These are phyloP conservation scores for Leccinum angustisporum DNA, from an alignment of 1,284 basidiomycete species.

Conservation along the genomic window DNA sequence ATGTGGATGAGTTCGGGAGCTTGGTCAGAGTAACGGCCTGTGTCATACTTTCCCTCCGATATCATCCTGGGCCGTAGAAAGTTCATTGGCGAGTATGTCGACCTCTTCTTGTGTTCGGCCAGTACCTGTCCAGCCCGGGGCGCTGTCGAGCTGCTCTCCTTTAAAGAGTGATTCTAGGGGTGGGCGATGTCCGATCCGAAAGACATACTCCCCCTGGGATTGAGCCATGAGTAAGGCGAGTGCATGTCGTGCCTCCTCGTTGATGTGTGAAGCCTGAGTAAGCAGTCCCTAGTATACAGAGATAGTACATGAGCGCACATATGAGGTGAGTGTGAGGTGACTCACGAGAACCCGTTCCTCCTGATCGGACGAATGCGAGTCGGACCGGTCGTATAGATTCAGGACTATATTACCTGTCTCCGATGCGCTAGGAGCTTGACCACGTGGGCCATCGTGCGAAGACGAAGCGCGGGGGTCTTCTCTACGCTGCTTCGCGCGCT, in stretches of 20 bases:
- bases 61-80: constrained; percentile 51
- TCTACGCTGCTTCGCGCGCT: constrained; percentile 57
- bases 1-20: neutral
- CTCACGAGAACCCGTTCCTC: constrained; percentile 63
- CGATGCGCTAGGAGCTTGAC: constrained; percentile 3
- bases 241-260: constrained; percentile 58
- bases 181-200: constrained; percentile 67
- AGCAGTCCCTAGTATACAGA: constrained; percentile 44
- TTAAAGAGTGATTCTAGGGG: constrained; percentile 52
- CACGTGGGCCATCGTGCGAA: constrained; percentile 34
- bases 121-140: constrained; percentile 55
- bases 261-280: constrained; percentile 33
- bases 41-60: constrained; percentile 66
- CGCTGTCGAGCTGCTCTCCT: constrained; percentile 44
- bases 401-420: neutral
- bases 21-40: neutral
- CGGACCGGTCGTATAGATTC: neutral
- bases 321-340: constrained; percentile 1
- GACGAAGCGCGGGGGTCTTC: constrained; percentile 9
- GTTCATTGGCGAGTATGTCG: constrained; percentile 31
- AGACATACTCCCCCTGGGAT: constrained; percentile 65
- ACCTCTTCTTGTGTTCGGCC: constrained; percentile 52
- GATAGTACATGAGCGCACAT: neutral
- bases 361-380: constrained; percentile 43
- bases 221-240: constrained; percentile 66